Evolutionary conservation across 164 flowering plant species (phyloP).

Genomic region (Magnolia sinica): DNA sequence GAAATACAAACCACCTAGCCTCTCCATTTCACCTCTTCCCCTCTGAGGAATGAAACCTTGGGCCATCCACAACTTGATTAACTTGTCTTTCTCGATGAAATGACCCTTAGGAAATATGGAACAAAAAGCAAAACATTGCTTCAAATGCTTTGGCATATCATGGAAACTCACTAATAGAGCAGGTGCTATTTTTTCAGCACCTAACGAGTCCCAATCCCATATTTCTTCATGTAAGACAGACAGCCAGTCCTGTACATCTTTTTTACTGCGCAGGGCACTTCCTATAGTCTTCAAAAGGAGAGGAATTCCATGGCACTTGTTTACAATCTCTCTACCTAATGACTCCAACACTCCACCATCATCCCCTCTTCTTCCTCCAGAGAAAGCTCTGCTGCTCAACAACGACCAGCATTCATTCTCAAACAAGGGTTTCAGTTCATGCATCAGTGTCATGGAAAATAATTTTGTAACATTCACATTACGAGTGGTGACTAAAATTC

Average conservation of each 20-base stretch:
- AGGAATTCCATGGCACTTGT: conserved; percentile 15
- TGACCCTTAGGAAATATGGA: conserved; percentile 6
- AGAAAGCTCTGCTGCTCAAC: conserved; percentile 6
- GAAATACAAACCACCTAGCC: too few species aligned
- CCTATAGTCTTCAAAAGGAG: conserved; percentile 9
- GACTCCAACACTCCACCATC: neutral
- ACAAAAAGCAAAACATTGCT: conserved; percentile 13
- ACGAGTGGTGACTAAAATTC: conserved; percentile 12
- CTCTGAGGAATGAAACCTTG: too few species aligned
- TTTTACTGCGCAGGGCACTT: conserved; percentile 8
- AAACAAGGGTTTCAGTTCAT: conserved; percentile 4
- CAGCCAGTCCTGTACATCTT: conserved; percentile 1
- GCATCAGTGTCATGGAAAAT: neutral
- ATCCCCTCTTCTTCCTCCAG: too few species aligned
- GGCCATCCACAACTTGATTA: too few species aligned
- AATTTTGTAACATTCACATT: neutral
- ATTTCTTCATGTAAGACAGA: neutral
- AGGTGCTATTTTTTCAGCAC: neutral
- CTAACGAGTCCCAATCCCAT: conserved; percentile 4
- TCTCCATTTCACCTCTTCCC: too few species aligned
- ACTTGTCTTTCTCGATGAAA: too few species aligned
- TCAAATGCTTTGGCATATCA: neutral
- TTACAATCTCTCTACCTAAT: conserved; percentile 6
- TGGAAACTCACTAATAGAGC: conserved; percentile 12
- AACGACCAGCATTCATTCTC: conserved; percentile 11